Evolutionary conservation across 345 rosid genomes (phyloP).

Genomic region (Gossypium herbaceum): DNA sequence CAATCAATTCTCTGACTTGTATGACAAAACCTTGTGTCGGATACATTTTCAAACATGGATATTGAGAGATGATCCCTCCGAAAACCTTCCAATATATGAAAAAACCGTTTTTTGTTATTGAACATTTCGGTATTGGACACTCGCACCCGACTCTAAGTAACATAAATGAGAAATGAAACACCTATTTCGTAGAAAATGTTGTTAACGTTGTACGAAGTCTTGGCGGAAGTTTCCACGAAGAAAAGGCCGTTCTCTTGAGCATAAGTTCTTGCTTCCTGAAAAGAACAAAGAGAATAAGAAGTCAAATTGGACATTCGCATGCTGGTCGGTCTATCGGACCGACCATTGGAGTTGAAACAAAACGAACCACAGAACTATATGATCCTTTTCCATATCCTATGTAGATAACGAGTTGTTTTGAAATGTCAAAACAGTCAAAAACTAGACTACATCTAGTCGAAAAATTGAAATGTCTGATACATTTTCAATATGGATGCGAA

Average conservation of each 20-base stretch:
- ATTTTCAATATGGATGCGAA: too few relatives aligned
- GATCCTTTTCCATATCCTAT: background rate
- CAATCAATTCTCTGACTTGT: background rate
- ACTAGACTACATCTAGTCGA: background rate
- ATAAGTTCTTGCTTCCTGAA: slow-evolving; percentile 82
- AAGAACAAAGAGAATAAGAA: slow-evolving; percentile 3
- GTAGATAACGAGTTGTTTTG: background rate
- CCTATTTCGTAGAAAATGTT: slow-evolving; percentile 51
- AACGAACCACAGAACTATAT: background rate
- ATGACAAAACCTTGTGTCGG: background rate
- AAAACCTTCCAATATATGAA: too few relatives aligned
- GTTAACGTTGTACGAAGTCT: slow-evolving; percentile 82
- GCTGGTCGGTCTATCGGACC: background rate
- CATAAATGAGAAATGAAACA: background rate
- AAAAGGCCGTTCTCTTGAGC: slow-evolving; percentile 89
- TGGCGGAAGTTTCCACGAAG: slow-evolving; percentile 97
- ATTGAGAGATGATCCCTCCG: too few relatives aligned
- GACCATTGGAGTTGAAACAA: background rate
- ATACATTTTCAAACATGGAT: too few relatives aligned
- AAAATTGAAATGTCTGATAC: too few relatives aligned
- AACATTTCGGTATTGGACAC: too few relatives aligned
- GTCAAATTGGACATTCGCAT: background rate
- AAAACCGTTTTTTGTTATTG: too few relatives aligned
- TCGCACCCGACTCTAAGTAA: background rate
- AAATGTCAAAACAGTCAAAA: background rate